phyloP scores from a whole-genome alignment of 2,329 filamentous ascomycete genomes.

The Mycocentrospora acerina region DNA sequence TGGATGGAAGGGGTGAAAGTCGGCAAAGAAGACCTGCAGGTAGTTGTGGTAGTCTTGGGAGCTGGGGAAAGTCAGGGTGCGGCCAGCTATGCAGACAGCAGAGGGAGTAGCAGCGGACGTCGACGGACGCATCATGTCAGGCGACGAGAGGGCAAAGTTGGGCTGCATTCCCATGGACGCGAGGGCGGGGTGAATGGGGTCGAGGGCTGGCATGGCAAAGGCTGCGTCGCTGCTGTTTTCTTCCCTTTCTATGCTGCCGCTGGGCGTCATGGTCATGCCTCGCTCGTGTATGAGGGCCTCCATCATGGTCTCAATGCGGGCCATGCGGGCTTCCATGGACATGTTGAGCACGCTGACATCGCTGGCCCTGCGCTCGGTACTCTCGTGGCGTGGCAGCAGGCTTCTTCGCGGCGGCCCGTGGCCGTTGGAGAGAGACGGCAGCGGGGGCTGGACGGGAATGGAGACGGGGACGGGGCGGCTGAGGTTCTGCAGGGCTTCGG shows the following conservation, averaged over 20 bases:
- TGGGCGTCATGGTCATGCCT: conserved; percentile 21
- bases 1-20: conserved; percentile 27
- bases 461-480: conserved; percentile 36
- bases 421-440: conserved; percentile 10
- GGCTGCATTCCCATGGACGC: conserved; percentile 17
- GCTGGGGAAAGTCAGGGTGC: conserved; percentile 22
- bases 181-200: conserved; percentile 26
- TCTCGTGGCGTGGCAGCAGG: conserved; percentile 22
- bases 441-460: conserved; percentile 16
- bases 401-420: conserved; percentile 17
- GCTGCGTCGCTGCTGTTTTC: conserved; percentile 17
- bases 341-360: conserved; percentile 27
- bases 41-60: conserved; percentile 25
- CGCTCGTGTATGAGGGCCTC: conserved; percentile 36
- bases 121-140: conserved; percentile 8
- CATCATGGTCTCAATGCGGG: conserved; percentile 39
- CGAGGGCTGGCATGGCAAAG: conserved; percentile 22
- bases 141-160: conserved; percentile 13
- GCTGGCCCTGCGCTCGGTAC: conserved; percentile 25
- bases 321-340: conserved; percentile 39
- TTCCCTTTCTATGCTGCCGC: conserved; percentile 31
- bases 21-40: conserved; percentile 29
- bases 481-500: conserved; percentile 40
- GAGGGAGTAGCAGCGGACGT: not conserved
- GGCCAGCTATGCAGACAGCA: conserved; percentile 20